These are phyloP conservation scores for Lichtheimia ornata DNA, from an alignment of 371 early-diverging fungal genomes.

Conservation along the genomic window DNA sequence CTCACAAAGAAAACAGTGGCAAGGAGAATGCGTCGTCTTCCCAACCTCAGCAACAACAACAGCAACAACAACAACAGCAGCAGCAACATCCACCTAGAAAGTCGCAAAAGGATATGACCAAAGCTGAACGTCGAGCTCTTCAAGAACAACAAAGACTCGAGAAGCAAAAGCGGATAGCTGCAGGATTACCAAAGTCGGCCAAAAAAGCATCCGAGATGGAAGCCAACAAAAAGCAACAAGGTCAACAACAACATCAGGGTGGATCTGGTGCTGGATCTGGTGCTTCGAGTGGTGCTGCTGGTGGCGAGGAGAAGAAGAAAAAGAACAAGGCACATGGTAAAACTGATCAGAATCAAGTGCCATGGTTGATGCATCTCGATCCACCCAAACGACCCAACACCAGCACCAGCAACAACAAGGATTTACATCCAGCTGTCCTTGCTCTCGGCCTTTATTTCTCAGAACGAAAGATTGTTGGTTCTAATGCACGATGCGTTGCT, in stretches of 20 bases:
- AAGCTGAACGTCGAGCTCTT: constrained; percentile 86
- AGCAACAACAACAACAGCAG: constrained; percentile 4
- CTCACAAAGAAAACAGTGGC: not conserved
- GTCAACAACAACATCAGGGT: constrained; percentile 15
- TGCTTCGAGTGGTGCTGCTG: constrained; percentile 14
- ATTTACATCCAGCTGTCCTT: constrained; percentile 89
- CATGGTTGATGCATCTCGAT: constrained; percentile 70
- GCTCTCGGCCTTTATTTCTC: constrained; percentile 86
- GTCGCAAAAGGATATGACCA: constrained; percentile 79
- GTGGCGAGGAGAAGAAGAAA: constrained; percentile 34
- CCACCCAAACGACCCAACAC: constrained; percentile 58
- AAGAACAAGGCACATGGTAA: constrained; percentile 29
- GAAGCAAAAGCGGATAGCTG: constrained; percentile 61
- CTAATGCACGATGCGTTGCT: constrained; percentile 88
- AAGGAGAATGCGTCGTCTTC: not conserved
- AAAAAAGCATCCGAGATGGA: constrained; percentile 28
- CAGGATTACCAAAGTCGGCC: constrained; percentile 42
- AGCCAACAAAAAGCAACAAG: constrained; percentile 24
- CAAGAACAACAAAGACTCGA: constrained; percentile 80
- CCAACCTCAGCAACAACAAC: not conserved
- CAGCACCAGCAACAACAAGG: constrained; percentile 43
- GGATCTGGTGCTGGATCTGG: too few relatives aligned
- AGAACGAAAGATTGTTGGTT: constrained; percentile 84
- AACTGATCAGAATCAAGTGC: constrained; percentile 57
- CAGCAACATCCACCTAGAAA: constrained; percentile 33